phyloP scores from a whole-genome alignment of 805 yeast species.

The Limtongozyma cylindracea region DNA sequence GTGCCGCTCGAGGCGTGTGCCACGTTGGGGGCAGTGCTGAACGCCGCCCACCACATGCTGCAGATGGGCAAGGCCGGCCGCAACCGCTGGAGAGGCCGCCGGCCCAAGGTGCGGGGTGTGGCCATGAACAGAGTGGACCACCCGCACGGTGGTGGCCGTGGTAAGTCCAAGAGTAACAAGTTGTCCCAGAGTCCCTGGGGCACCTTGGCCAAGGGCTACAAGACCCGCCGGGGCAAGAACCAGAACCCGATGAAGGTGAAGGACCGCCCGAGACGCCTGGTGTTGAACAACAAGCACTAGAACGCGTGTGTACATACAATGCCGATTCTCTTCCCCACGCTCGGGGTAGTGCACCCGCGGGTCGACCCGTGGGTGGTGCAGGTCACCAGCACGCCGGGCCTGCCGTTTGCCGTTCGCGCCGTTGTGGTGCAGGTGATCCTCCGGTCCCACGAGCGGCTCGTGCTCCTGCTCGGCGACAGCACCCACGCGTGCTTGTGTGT shows the following conservation, averaged over 20 bases:
- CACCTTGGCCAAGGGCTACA: slow-evolving; percentile 75
- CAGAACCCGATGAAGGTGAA: slow-evolving; percentile 65
- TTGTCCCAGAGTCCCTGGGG: slow-evolving; percentile 95
- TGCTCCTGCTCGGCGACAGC: too few relatives aligned
- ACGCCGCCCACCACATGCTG: slow-evolving; percentile 74
- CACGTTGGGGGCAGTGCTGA: slow-evolving; percentile 80
- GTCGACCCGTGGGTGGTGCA: too few relatives aligned
- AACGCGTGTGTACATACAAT: too few relatives aligned
- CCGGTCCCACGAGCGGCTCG: too few relatives aligned
- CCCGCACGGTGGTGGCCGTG: slow-evolving; percentile 99
- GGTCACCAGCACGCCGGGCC: too few relatives aligned
- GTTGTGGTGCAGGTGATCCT: too few relatives aligned
- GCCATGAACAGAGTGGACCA: slow-evolving; percentile 99
- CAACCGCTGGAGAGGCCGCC: slow-evolving; percentile 96
- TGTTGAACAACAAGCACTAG: too few relatives aligned
- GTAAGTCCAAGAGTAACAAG: slow-evolving; percentile 93
- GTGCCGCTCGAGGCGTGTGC: slow-evolving; percentile 75
- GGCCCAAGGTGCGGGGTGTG: slow-evolving; percentile 99
- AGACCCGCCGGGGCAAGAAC: slow-evolving; percentile 80
- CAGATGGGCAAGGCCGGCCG: slow-evolving; percentile 95
- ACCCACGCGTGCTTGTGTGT: too few relatives aligned
- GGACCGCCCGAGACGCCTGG: too few relatives aligned
- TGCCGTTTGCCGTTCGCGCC: too few relatives aligned
- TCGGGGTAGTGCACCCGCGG: too few relatives aligned
- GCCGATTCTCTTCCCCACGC: too few relatives aligned